Conservation (phyloP, 305 asterid genomes). For the Fraxinus ornus region DNA sequence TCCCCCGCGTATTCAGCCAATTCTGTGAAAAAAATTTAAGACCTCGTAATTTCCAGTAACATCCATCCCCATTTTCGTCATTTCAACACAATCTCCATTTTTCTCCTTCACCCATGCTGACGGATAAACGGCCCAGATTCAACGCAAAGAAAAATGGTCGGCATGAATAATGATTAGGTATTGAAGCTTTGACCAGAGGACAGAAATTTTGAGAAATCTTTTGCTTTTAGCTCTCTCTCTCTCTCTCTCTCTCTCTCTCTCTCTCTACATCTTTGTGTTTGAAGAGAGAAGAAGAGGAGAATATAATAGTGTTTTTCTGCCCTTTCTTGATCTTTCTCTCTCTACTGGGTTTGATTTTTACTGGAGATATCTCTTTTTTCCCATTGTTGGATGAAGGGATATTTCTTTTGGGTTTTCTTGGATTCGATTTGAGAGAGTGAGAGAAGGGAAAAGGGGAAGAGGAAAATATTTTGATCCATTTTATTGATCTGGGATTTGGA, state of each 20-base stretch:
- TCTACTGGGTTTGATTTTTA: neutral
- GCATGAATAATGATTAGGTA: slow-evolving; percentile 57
- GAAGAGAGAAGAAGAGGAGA: slow-evolving; percentile 29
- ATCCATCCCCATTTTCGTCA: slow-evolving; percentile 29
- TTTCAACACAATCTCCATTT: neutral
- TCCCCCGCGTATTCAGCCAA: slow-evolving; percentile 68
- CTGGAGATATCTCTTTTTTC: neutral
- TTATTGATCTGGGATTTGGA: slow-evolving; percentile 20
- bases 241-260: slow-evolving; percentile 11
- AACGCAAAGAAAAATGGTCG: slow-evolving; percentile 43
- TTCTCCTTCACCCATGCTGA: slow-evolving; percentile 16
- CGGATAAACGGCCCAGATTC: slow-evolving; percentile 32
- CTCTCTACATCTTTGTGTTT: slow-evolving; percentile 30
- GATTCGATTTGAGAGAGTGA: slow-evolving; percentile 17
- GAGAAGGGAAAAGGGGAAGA: slow-evolving; percentile 22
- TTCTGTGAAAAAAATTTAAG: slow-evolving; percentile 22
- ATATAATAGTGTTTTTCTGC: slow-evolving; percentile 3
- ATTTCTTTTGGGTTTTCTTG: neutral
- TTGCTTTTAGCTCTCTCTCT: slow-evolving; percentile 2
- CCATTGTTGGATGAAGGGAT: slow-evolving; percentile 15
- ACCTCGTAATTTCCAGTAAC: slow-evolving; percentile 31
- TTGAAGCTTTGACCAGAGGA: slow-evolving; percentile 60
- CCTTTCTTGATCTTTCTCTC: slow-evolving; percentile 6
- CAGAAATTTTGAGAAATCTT: slow-evolving; percentile 4
- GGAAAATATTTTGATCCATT: neutral